Conservation (phyloP, 2,329 filamentous ascomycete species). For the Phialophora chinensis region DNA sequence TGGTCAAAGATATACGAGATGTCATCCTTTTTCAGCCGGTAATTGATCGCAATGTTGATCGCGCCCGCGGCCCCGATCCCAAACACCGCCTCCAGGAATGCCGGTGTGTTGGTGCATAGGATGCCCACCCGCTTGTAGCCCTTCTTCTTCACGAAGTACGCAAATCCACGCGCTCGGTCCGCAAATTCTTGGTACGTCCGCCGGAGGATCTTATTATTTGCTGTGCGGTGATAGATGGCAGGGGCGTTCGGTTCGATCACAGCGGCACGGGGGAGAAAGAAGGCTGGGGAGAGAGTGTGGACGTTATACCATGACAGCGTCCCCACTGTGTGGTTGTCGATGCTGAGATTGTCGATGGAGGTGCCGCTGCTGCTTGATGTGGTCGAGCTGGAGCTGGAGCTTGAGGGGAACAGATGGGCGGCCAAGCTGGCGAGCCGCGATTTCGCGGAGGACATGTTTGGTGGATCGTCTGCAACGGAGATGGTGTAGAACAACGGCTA, state of each 20-base stretch:
- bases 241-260: constrained; percentile 83
- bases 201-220: constrained; percentile 74
- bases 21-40: constrained; percentile 79
- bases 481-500: not conserved
- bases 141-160: constrained; percentile 82
- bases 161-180: constrained; percentile 83
- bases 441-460: constrained; percentile 66
- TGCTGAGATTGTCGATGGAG: constrained; percentile 44
- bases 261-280: constrained; percentile 84
- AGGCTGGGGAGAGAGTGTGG: constrained; percentile 83
- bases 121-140: constrained; percentile 80
- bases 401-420: constrained; percentile 48
- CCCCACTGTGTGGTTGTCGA: constrained; percentile 53
- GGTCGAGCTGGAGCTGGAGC: constrained; percentile 34
- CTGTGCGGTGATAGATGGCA: constrained; percentile 84
- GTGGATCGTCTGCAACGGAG: not conserved
- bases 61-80: constrained; percentile 82
- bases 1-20: constrained; percentile 90
- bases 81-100: constrained; percentile 89
- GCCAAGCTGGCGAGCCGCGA: constrained; percentile 66
- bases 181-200: constrained; percentile 82
- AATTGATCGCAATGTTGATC: constrained; percentile 76
- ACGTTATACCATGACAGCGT: constrained; percentile 60
- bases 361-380: constrained; percentile 22
- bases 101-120: constrained; percentile 88